Percentiles rank a stretch among this genome's conserved stretches.
Conservation (phyloP, 1,139 yeast species). For the Suhomyces yuchorum region DNA sequence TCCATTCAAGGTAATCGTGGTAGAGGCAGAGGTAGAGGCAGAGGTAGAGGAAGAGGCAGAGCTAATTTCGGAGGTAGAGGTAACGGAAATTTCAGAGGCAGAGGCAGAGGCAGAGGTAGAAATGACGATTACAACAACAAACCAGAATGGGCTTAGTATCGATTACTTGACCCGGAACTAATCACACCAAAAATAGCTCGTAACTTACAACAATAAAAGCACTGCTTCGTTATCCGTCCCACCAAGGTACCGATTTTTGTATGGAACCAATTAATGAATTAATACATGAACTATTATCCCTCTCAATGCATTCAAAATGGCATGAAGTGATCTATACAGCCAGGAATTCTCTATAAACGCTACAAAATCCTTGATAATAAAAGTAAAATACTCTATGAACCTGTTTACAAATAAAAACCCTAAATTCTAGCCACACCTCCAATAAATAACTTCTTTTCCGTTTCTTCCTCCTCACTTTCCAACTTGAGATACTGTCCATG, state of each 20-base stretch:
- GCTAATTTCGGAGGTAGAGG: slow-evolving; percentile 19
- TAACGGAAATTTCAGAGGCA: slow-evolving; percentile 26
- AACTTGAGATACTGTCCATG: slow-evolving; percentile 28
- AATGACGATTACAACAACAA: slow-evolving; percentile 30
- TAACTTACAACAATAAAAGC: background rate
- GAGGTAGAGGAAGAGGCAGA: slow-evolving; percentile 31
- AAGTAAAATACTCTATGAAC: background rate
- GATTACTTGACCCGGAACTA: slow-evolving; percentile 1
- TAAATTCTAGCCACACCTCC: slow-evolving; percentile 29
- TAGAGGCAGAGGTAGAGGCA: slow-evolving; percentile 35
- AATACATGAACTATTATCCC: too few species aligned
- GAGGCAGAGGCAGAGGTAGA: slow-evolving; percentile 21
- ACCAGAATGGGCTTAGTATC: slow-evolving; percentile 44
- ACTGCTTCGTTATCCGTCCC: background rate
- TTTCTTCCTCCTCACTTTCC: slow-evolving; percentile 27
- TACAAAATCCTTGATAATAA: background rate
- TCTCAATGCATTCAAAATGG: too few species aligned
- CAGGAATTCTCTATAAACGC: too few species aligned
- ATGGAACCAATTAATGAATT: too few species aligned
- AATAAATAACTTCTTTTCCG: slow-evolving; percentile 28
- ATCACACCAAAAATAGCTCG: background rate
- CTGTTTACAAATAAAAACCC: background rate
- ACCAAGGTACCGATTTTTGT: too few species aligned
- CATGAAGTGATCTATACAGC: too few species aligned
- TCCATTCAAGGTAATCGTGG: slow-evolving; percentile 32